Percentiles rank a stretch among this genome's conserved stretches.
phyloP scores from a whole-genome alignment of 2,329 filamentous ascomycete species.

The Fusarium sulawesiense region DNA sequence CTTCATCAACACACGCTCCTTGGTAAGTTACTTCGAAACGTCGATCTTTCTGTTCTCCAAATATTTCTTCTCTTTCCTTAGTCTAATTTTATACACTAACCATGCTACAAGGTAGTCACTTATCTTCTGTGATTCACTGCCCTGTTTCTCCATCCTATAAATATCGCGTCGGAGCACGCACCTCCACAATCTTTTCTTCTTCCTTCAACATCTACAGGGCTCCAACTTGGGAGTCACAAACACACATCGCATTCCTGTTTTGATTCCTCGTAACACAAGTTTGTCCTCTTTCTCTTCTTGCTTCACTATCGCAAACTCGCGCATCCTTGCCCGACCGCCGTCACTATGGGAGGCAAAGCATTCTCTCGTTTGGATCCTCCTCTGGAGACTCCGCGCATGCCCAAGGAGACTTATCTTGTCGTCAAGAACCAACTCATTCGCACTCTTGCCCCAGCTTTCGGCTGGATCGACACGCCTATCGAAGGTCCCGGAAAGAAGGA shows the following conservation, averaged over 20 bases:
- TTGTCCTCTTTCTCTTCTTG: not conserved
- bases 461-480: constrained; percentile 68
- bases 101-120: not conserved
- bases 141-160: not conserved
- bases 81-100: not conserved
- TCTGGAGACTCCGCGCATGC: constrained; percentile 75
- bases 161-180: not conserved
- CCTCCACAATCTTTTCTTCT: not conserved
- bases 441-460: constrained; percentile 61
- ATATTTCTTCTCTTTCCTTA: not conserved
- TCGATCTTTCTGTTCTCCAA: not conserved
- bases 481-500: constrained; percentile 76
- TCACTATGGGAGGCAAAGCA: constrained; percentile 72
- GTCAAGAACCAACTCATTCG: constrained; percentile 60
- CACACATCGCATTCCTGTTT: not conserved
- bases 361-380: constrained; percentile 62
- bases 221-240: constrained; percentile 2
- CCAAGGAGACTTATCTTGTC: constrained; percentile 63
- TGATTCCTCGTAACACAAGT: not conserved
- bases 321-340: not conserved
- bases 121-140: not conserved
- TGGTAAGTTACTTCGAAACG: not conserved
- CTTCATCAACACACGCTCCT: not conserved
- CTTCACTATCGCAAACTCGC: not conserved
- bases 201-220: not conserved